Evolutionary conservation across 192 early-diverging fungal species (phyloP).

Genomic region (Spinellus fusiger): DNA sequence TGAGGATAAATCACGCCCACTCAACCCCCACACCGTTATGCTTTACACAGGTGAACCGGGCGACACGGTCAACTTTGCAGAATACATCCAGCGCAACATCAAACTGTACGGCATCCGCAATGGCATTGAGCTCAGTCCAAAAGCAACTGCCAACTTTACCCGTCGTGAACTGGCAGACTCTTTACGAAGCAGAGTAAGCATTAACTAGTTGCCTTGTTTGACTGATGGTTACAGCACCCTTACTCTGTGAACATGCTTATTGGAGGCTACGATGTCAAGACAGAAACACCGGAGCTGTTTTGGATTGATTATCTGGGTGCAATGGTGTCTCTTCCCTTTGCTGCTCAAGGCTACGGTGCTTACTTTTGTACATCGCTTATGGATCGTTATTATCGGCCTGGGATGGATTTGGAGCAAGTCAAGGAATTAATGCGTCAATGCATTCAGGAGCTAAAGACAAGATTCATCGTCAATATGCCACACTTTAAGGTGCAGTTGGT

Average conservation of each 20-base stretch:
- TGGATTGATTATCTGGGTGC: constrained; percentile 91
- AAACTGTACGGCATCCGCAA: constrained; percentile 87
- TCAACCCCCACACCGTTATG: constrained; percentile 80
- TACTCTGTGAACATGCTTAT: constrained; percentile 89
- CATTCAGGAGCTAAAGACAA: constrained; percentile 70
- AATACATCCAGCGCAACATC: constrained; percentile 92
- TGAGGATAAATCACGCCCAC: constrained; percentile 84
- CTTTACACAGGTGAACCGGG: constrained; percentile 86
- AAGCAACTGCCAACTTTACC: constrained; percentile 76
- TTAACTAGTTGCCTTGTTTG: not conserved
- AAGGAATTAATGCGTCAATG: constrained; percentile 80
- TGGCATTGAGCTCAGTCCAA: constrained; percentile 73
- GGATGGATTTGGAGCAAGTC: constrained; percentile 82
- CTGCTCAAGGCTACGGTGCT: constrained; percentile 87
- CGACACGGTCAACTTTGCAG: constrained; percentile 90
- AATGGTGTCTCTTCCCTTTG: constrained; percentile 74
- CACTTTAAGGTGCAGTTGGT: constrained; percentile 82
- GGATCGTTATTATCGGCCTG: constrained; percentile 84
- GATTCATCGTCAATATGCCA: constrained; percentile 83
- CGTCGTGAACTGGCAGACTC: constrained; percentile 82
- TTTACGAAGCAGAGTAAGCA: constrained; percentile 68
- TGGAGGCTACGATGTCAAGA: constrained; percentile 75
- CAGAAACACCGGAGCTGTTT: constrained; percentile 68
- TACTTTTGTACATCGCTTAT: constrained; percentile 88
- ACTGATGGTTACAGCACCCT: constrained; percentile 52